phyloP scores from a whole-genome alignment of 176 grass and related monocot species.

The Rhipidocladum racemiflorum region DNA sequence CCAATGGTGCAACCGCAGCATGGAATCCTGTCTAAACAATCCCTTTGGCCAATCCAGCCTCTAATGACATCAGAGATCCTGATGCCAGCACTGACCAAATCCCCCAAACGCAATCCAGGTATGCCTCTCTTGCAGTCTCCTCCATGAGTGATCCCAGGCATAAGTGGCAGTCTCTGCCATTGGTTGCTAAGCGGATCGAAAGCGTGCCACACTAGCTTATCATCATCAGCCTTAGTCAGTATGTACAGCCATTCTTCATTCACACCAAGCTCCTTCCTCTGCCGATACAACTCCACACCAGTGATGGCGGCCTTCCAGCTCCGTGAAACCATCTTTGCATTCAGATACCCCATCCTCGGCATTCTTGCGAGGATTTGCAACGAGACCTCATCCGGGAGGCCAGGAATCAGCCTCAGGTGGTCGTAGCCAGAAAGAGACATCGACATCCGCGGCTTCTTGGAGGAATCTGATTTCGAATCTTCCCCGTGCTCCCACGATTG shows the following conservation, averaged over 20 bases:
- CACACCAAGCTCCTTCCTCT: constrained; percentile 53
- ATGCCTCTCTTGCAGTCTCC: constrained; percentile 39
- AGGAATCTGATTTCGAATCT: constrained; percentile 27
- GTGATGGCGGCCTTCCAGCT: constrained; percentile 62
- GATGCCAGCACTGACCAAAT: constrained; percentile 37
- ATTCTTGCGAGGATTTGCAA: constrained; percentile 66
- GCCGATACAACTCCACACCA: constrained; percentile 31
- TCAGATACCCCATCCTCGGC: constrained; percentile 45
- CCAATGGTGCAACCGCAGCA: constrained; percentile 53
- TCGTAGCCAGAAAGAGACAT: not conserved
- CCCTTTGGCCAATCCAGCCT: constrained; percentile 54
- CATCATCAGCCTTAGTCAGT: constrained; percentile 32
- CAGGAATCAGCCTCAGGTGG: constrained; percentile 47
- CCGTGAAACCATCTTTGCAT: constrained; percentile 49
- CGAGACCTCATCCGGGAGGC: constrained; percentile 70
- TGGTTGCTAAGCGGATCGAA: constrained; percentile 54
- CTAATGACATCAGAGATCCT: constrained; percentile 55
- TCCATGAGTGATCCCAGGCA: constrained; percentile 46
- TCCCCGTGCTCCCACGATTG: constrained; percentile 29
- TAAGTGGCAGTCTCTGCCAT: constrained; percentile 67
- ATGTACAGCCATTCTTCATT: constrained; percentile 73
- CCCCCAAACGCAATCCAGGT: constrained; percentile 18
- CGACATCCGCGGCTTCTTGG: constrained; percentile 49
- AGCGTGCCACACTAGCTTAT: constrained; percentile 56
- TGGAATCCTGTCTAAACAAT: constrained; percentile 38